phyloP scores from a whole-genome alignment of 768 basidiomycete genomes.

The Clitopilus hobsonii region DNA sequence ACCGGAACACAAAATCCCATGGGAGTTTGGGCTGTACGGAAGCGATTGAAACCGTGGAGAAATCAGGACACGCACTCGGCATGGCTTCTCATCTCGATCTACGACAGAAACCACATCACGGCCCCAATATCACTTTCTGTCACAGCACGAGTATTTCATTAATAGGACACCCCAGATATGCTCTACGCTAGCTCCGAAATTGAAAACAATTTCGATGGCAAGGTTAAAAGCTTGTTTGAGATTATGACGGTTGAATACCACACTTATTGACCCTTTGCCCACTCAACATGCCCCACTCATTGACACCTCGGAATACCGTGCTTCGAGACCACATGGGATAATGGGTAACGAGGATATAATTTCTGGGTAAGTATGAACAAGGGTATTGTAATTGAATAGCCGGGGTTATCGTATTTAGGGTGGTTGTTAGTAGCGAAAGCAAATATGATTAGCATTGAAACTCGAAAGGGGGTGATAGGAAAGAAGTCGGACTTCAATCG shows the following conservation, averaged over 20 bases:
- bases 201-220: background rate
- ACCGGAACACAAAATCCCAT: slow-evolving; percentile 50
- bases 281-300: too few species aligned
- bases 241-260: too few species aligned
- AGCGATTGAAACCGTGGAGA: background rate
- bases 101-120: too few species aligned
- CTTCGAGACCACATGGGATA: too few species aligned
- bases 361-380: background rate
- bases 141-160: background rate
- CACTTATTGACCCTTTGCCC: too few species aligned
- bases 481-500: too few species aligned
- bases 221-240: background rate
- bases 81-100: background rate
- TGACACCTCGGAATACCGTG: too few species aligned
- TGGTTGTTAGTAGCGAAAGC: background rate
- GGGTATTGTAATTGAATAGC: background rate
- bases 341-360: background rate
- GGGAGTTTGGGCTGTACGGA: slow-evolving; percentile 72
- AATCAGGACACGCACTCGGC: background rate
- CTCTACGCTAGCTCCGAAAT: background rate
- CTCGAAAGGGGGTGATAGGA: too few species aligned
- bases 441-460: too few species aligned
- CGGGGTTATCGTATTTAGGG: background rate
- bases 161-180: background rate
- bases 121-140: too few species aligned